A percentile compares a stretch with the other conserved stretches of the same genome.
Evolutionary conservation across 306 rosid species (phyloP).

Genomic region (Elaeagnus macrophylla): DNA sequence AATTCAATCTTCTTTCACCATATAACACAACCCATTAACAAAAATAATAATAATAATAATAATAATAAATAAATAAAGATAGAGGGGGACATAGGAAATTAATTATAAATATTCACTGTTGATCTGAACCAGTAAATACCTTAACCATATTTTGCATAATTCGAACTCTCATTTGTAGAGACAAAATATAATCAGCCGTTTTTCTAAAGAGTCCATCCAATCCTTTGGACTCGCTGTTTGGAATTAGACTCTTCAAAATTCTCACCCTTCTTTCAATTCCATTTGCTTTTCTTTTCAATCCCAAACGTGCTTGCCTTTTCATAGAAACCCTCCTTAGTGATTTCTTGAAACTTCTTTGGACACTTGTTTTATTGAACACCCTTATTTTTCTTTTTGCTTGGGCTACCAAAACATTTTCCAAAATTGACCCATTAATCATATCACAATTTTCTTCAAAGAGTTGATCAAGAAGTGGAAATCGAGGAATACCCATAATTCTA

Average conservation of each 20-base stretch:
- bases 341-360: conserved; percentile 9
- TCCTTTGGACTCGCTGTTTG: conserved; percentile 30
- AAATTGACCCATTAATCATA: conserved; percentile 22
- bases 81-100: not conserved
- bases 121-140: conserved; percentile 31
- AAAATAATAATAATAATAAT: no score
- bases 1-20: no score
- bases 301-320: conserved; percentile 36
- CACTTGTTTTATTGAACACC: conserved; percentile 1
- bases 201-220: conserved; percentile 76
- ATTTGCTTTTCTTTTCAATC: conserved; percentile 18
- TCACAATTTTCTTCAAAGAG: not conserved
- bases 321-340: conserved; percentile 28
- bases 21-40: no score
- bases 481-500: conserved; percentile 41
- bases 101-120: not conserved
- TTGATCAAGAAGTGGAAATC: conserved; percentile 17
- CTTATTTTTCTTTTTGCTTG: conserved; percentile 14
- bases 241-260: conserved; percentile 57
- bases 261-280: conserved; percentile 52
- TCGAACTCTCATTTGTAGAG: conserved; percentile 62
- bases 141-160: conserved; percentile 73
- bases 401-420: conserved; percentile 29
- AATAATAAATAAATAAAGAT: not conserved
- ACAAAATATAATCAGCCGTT: conserved; percentile 68